These are phyloP conservation scores for Rosa chinensis DNA, from an alignment of 306 rosid genomes.

Conservation along the genomic window DNA sequence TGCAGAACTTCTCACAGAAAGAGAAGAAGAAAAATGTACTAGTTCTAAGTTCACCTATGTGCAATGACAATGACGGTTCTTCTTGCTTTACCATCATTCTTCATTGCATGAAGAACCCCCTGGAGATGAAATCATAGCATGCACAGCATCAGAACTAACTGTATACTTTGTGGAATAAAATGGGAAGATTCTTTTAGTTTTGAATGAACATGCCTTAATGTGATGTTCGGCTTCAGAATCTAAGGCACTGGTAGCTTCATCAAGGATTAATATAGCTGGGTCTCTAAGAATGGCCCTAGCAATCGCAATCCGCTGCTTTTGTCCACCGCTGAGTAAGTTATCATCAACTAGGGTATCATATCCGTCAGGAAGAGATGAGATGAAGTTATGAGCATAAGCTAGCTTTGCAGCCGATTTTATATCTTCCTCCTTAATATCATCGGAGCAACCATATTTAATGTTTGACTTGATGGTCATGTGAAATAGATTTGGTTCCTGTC, in stretches of 20 bases:
- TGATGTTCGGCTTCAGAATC: conserved; percentile 46
- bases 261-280: conserved; percentile 48
- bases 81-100: conserved; percentile 24
- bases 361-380: conserved; percentile 46
- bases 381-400: conserved; percentile 45
- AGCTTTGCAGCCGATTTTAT: conserved; percentile 46
- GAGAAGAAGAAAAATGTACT: not conserved
- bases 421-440: conserved; percentile 35
- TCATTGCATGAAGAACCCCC: conserved; percentile 36
- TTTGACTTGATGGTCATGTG: conserved; percentile 49
- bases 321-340: conserved; percentile 48
- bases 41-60: conserved; percentile 32
- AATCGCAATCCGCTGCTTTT: conserved; percentile 56
- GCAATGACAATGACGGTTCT: conserved; percentile 47
- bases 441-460: conserved; percentile 38
- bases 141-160: not conserved
- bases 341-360: conserved; percentile 48
- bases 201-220: conserved; percentile 30
- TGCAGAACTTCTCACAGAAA: not conserved
- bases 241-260: conserved; percentile 56
- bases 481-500: conserved; percentile 53
- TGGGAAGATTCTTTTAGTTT: not conserved
- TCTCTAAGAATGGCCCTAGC: conserved; percentile 55
- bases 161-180: not conserved
- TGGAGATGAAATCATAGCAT: conserved; percentile 11